These are phyloP conservation scores for Novakomyces olei DNA, from an alignment of 805 yeast genomes.

Conservation along the genomic window DNA sequence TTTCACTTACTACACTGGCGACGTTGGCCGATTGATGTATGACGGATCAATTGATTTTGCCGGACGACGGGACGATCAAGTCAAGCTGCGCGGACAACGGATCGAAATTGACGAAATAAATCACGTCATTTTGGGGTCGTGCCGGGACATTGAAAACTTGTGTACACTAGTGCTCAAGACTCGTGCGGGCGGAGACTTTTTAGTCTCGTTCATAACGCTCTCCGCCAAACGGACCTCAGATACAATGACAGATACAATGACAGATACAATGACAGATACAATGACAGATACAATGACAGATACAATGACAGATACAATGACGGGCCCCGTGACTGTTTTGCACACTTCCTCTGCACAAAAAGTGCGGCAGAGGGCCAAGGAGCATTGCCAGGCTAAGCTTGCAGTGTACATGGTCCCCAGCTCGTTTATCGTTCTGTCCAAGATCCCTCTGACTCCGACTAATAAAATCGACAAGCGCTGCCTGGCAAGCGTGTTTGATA, in stretches of 20 bases:
- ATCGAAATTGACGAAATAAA: conserved; percentile 15
- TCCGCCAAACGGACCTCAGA: conserved; percentile 2
- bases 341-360: too few relatives aligned
- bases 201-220: not conserved
- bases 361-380: too few relatives aligned
- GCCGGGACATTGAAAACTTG: conserved; percentile 5
- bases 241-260: too few relatives aligned
- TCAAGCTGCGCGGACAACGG: conserved; percentile 16
- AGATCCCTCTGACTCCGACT: conserved; percentile 10
- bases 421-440: conserved; percentile 7
- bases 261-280: too few relatives aligned
- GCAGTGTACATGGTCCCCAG: conserved; percentile 13
- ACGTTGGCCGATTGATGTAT: conserved; percentile 11
- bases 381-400: conserved; percentile 5
- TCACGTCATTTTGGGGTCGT: conserved; percentile 7
- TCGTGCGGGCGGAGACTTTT: too few relatives aligned
- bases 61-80: conserved; percentile 15
- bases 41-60: conserved; percentile 13
- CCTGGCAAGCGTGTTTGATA: conserved; percentile 4
- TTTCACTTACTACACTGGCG: conserved; percentile 12
- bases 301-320: too few relatives aligned
- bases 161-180: conserved; percentile 7
- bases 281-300: too few relatives aligned
- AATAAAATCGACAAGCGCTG: conserved; percentile 11
- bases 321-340: too few relatives aligned